phyloP scores from a whole-genome alignment of 2,329 filamentous ascomycete species.

The Colletotrichum viniferum region DNA sequence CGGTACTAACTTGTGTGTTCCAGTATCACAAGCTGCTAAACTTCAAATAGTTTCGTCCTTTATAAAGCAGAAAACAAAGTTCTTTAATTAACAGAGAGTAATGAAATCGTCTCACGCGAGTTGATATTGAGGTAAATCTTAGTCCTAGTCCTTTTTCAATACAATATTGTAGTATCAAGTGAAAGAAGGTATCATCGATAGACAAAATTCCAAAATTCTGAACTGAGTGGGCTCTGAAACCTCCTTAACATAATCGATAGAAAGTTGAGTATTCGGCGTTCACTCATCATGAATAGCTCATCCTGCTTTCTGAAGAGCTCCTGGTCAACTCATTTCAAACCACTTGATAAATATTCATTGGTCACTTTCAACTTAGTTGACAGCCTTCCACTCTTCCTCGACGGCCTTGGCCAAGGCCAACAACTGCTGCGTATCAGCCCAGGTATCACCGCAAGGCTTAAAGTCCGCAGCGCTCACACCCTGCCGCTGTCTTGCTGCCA shows the following conservation, averaged over 20 bases:
- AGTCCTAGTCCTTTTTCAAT: too few relatives aligned
- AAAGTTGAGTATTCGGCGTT: not conserved
- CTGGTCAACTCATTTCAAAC: not conserved
- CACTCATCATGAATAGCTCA: not conserved
- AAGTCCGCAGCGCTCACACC: not conserved
- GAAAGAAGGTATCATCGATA: fast-evolving
- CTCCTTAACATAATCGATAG: not conserved
- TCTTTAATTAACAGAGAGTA: not conserved
- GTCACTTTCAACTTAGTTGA: not conserved
- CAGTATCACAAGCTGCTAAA: not conserved
- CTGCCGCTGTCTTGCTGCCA: not conserved
- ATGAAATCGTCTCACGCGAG: too few relatives aligned
- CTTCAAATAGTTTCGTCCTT: not conserved
- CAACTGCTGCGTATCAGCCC: not conserved
- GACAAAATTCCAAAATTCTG: fast-evolving
- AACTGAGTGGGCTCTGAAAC: not conserved
- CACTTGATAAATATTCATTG: fast-evolving
- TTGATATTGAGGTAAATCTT: too few relatives aligned
- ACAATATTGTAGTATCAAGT: not conserved
- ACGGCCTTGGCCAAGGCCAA: not conserved
- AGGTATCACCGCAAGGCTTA: not conserved
- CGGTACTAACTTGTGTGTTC: fast-evolving
- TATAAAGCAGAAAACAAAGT: too few relatives aligned
- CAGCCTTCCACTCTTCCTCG: not conserved
- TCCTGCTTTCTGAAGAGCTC: fast-evolving